A percentile compares a stretch with the other conserved stretches of the same genome.
phyloP scores from a whole-genome alignment of 1,139 yeast species.

The Lodderomyces orthopsilosis region DNA sequence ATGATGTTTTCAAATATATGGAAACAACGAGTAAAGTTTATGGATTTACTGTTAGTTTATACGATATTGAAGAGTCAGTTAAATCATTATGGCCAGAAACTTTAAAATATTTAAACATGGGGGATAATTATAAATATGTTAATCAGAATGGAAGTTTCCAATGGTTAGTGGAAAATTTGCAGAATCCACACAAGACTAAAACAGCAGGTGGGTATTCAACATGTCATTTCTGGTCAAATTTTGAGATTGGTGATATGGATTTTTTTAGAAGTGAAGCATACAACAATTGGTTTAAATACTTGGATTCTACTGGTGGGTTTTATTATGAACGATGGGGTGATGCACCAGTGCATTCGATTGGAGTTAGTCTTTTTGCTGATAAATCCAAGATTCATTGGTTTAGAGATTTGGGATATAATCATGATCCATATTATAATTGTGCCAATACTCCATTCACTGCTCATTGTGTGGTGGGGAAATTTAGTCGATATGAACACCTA shows the following conservation, averaged over 20 bases:
- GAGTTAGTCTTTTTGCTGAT: slow-evolving; percentile 72
- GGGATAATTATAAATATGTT: slow-evolving; percentile 60
- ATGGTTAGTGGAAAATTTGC: slow-evolving; percentile 68
- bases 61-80: slow-evolving; percentile 66
- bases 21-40: slow-evolving; percentile 59
- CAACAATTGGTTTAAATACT: slow-evolving; percentile 56
- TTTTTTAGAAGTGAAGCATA: slow-evolving; percentile 70
- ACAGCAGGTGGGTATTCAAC: slow-evolving; percentile 70
- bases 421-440: slow-evolving; percentile 73
- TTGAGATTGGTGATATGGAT: slow-evolving; percentile 80
- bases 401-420: slow-evolving; percentile 79
- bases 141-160: slow-evolving; percentile 60
- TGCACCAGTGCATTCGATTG: slow-evolving; percentile 83
- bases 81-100: slow-evolving; percentile 70
- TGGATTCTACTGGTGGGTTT: slow-evolving; percentile 73
- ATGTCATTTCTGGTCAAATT: slow-evolving; percentile 88
- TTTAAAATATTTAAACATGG: slow-evolving; percentile 49
- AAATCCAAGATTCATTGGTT: slow-evolving; percentile 77
- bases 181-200: slow-evolving; percentile 53
- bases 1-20: slow-evolving; percentile 77
- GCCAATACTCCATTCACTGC: slow-evolving; percentile 45
- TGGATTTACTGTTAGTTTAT: slow-evolving; percentile 67
- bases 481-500: slow-evolving; percentile 37
- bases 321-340: slow-evolving; percentile 93
- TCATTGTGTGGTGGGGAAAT: slow-evolving; percentile 29